Base-by-base conservation (phyloP, 1,284 basidiomycete species). In the Trametes pubescens region DNA sequence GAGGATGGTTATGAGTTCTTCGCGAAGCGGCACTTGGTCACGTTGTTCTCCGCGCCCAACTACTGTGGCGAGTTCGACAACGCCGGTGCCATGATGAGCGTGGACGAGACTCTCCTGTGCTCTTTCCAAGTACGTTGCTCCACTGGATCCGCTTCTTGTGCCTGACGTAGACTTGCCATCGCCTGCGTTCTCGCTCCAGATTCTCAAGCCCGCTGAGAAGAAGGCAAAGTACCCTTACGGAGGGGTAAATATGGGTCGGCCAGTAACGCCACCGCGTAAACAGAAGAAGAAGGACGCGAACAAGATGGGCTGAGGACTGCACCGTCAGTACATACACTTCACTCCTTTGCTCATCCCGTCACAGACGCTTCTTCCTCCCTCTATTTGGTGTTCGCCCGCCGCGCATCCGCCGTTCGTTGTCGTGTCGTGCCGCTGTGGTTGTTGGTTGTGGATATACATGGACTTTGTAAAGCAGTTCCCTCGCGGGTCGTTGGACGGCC, bases 1-100 rank as follows among this genome's bases (percentile, higher is more conserved):
- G 97, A 99, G 78, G 97, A 99, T 72, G 97, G 97, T 32, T 99
- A 99, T 80, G 97, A 99, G 78, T 99, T 99, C 81, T 99, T 99
- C 74, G 96, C 96, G 59, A 98, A 99, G 81, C 87, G 97, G 71
- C 96, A 98, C 81, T 81, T 99, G 69, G 97, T 99, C 70, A 99
- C 97, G 21, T 80, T 99, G 49, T 99, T 99, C 83, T 97, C 94
- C 18, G 97, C 97, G 62, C 98, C 97, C 65, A 99, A 98, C 84
- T 98, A 98, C 77, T 98, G 95, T 76, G 95, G 95, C 73, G 95
- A 98, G 82, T 99, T 99, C 75, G 98, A 99, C 81, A 99, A 99
- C 77, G 96, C 96, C 18, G 97, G 97, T 46, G 97, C 97, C 32
- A 99, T 99, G 97, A 99, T 99, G 98, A 96, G 94, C 75, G 98